A percentile compares a stretch with the other conserved stretches of the same genome.
These are phyloP conservation scores for Gaeumannomyces sp. DNA, from an alignment of 2,329 filamentous ascomycete species.

Conservation along the genomic window DNA sequence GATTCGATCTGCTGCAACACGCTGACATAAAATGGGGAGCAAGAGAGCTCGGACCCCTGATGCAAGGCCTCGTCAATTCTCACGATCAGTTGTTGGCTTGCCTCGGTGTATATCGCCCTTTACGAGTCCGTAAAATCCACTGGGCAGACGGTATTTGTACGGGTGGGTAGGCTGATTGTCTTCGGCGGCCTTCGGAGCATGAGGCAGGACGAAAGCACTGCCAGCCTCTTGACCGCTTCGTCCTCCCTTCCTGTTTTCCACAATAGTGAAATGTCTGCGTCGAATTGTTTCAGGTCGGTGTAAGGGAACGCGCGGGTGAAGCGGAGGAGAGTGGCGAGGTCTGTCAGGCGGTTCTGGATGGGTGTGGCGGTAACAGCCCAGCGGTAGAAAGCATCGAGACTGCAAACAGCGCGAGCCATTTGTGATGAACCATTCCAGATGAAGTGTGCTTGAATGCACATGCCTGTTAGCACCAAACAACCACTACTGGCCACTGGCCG, in stretches of 20 bases:
- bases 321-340: conserved; percentile 35
- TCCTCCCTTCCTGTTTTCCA: conserved; percentile 33
- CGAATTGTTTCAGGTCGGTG: conserved; percentile 29
- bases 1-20: conserved; percentile 38
- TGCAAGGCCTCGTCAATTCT: conserved; percentile 27
- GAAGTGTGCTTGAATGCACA: conserved; percentile 38
- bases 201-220: conserved; percentile 30
- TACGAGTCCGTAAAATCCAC: conserved; percentile 32
- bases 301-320: conserved; percentile 39
- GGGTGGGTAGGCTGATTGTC: conserved; percentile 31
- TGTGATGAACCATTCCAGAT: conserved; percentile 29
- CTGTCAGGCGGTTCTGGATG: conserved; percentile 38
- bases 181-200: conserved; percentile 33
- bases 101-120: conserved; percentile 27
- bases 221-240: conserved; percentile 32
- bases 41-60: conserved; percentile 10
- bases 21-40: conserved; percentile 28
- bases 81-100: conserved; percentile 22
- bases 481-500: too few species aligned
- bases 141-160: conserved; percentile 25
- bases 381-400: conserved; percentile 28
- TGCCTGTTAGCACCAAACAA: too few species aligned
- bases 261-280: conserved; percentile 28
- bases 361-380: conserved; percentile 46
- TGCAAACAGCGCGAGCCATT: conserved; percentile 31